A percentile compares a stretch with the other conserved stretches of the same genome.
phyloP scores from a whole-genome alignment of 2,329 filamentous ascomycete genomes.

The Fusarium siculi region DNA sequence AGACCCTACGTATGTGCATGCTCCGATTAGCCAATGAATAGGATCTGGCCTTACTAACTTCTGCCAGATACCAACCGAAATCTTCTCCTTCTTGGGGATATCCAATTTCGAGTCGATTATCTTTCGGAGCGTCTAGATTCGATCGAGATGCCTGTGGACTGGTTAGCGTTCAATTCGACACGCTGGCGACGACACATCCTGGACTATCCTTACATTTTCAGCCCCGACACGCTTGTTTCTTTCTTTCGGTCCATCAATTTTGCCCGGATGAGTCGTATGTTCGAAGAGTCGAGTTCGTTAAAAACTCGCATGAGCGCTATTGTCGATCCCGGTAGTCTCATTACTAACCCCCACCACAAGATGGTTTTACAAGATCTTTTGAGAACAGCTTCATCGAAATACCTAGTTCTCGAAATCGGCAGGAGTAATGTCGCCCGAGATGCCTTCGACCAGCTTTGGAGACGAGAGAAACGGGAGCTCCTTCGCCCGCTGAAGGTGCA shows the following conservation, averaged over 20 bases:
- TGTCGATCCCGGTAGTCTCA: slow-evolving; percentile 63
- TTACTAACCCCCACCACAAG: slow-evolving; percentile 68
- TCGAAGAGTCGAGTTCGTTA: slow-evolving; percentile 73
- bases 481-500: slow-evolving; percentile 88
- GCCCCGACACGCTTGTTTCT: slow-evolving; percentile 74
- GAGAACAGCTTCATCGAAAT: slow-evolving; percentile 74
- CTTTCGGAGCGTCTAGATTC: slow-evolving; percentile 80
- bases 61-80: slow-evolving; percentile 69
- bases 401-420: slow-evolving; percentile 75
- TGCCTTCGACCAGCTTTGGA: slow-evolving; percentile 89
- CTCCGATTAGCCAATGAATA: not conserved
- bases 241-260: slow-evolving; percentile 93
- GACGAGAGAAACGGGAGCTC: slow-evolving; percentile 82
- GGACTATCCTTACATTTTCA: slow-evolving; percentile 84
- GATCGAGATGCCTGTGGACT: slow-evolving; percentile 78
- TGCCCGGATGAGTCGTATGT: slow-evolving; percentile 82
- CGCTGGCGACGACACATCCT: slow-evolving; percentile 78
- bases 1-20: slow-evolving; percentile 72
- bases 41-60: slow-evolving; percentile 14
- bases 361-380: slow-evolving; percentile 71
- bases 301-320: slow-evolving; percentile 67
- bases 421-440: slow-evolving; percentile 75
- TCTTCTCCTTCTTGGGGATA: slow-evolving; percentile 71
- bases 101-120: slow-evolving; percentile 79
- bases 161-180: slow-evolving; percentile 70